Conservation (phyloP, 1,284 basidiomycete species). For the Earliella scabrosa region DNA sequence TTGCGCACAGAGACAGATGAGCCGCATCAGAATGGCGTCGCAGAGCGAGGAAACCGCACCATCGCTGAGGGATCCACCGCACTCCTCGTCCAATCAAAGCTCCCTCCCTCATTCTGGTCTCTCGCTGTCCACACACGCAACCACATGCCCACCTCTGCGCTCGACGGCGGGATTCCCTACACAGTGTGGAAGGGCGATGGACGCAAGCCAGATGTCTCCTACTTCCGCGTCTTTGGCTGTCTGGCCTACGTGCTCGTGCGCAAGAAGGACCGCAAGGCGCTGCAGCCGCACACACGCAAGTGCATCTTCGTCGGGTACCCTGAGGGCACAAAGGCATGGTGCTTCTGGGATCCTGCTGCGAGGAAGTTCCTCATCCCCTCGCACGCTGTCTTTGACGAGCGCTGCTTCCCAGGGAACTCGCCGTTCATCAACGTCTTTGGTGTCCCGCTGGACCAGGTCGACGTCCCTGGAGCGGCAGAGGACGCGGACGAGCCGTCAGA, state of each 20-base stretch:
- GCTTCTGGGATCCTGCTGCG: slow-evolving; percentile 32
- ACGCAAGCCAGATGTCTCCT: slow-evolving; percentile 11
- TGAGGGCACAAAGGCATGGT: slow-evolving; percentile 32
- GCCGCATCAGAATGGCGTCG: slow-evolving; percentile 10
- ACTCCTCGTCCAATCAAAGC: not conserved
- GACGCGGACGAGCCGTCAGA: not conserved
- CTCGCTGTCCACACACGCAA: slow-evolving; percentile 17
- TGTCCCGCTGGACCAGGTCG: too few relatives aligned
- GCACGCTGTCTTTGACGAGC: slow-evolving; percentile 36
- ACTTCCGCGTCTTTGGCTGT: slow-evolving; percentile 27
- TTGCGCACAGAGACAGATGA: slow-evolving; percentile 2
- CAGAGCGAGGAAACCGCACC: slow-evolving; percentile 9
- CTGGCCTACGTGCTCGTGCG: slow-evolving; percentile 39
- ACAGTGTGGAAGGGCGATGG: not conserved
- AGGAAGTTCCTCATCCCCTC: slow-evolving; percentile 25
- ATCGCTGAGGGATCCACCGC: not conserved
- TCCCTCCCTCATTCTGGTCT: not conserved
- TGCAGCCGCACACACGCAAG: slow-evolving; percentile 36
- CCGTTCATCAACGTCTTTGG: slow-evolving; percentile 6
- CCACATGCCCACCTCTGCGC: slow-evolving; percentile 5
- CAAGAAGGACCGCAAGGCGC: slow-evolving; percentile 32
- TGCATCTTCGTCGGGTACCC: slow-evolving; percentile 43
- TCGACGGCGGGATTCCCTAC: not conserved
- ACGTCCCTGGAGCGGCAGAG: not conserved
- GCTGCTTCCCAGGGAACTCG: slow-evolving; percentile 20